phyloP scores from a whole-genome alignment of 352 stramenopile species.

The Stramenopiles sp. region DNA sequence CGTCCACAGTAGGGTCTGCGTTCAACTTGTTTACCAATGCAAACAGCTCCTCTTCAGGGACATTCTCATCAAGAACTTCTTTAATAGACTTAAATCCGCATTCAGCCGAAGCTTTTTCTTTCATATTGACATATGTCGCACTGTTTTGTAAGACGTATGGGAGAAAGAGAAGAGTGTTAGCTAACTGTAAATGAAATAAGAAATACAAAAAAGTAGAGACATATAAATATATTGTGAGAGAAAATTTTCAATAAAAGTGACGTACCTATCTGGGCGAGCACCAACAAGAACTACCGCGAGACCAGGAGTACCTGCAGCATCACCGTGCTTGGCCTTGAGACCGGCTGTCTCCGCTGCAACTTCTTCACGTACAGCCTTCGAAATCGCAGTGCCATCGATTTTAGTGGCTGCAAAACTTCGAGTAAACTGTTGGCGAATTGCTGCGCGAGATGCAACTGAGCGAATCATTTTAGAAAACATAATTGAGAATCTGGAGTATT shows the following conservation, averaged over 20 bases:
- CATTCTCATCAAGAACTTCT: slow-evolving; percentile 39
- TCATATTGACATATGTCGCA: slow-evolving; percentile 91
- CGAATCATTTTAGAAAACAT: too few species aligned
- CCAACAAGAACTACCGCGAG: slow-evolving; percentile 94
- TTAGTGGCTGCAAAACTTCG: too few species aligned
- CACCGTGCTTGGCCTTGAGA: slow-evolving; percentile 33
- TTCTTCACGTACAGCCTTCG: slow-evolving; percentile 35
- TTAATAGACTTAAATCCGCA: slow-evolving; percentile 67
- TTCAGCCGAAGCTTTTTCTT: slow-evolving; percentile 88
- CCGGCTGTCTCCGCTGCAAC: slow-evolving; percentile 39
- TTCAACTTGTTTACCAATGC: slow-evolving; percentile 56
- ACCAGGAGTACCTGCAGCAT: too few species aligned
- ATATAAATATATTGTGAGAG: too few species aligned
- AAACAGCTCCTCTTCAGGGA: slow-evolving; percentile 38
- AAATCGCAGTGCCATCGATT: slow-evolving; percentile 47
- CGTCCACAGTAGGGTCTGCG: slow-evolving; percentile 59
- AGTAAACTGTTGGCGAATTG: too few species aligned
- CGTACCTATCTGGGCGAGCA: slow-evolving; percentile 56
- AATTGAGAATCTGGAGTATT: too few species aligned
- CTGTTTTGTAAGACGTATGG: too few species aligned
- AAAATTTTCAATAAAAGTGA: too few species aligned
- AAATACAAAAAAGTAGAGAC: too few species aligned
- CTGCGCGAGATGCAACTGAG: too few species aligned
- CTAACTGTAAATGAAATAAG: too few species aligned
- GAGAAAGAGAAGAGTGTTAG: too few species aligned